These are phyloP conservation scores for Penicillium daleae DNA, from an alignment of 495 filamentous ascomycete species.

Conservation along the genomic window DNA sequence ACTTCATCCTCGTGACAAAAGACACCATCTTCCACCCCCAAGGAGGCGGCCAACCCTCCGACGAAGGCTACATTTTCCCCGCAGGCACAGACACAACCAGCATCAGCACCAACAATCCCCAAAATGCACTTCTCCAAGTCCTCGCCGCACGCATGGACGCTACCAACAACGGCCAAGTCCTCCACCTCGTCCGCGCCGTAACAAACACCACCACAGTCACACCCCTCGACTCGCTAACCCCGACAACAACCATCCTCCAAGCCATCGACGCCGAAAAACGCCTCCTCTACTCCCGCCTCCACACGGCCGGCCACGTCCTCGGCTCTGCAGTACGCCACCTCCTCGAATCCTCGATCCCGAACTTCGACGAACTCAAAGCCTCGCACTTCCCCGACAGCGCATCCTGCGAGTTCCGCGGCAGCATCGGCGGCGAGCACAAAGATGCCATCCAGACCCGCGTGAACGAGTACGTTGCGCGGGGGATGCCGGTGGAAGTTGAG, in stretches of 20 bases:
- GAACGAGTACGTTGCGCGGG: constrained; percentile 53
- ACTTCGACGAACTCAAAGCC: constrained; percentile 64
- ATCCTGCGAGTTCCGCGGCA: constrained; percentile 60
- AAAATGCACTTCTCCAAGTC: constrained; percentile 5
- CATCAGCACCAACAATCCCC: background rate
- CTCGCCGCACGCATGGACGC: constrained; percentile 50
- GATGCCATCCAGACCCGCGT: constrained; percentile 56
- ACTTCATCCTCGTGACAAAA: constrained; percentile 57
- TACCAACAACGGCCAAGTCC: constrained; percentile 49
- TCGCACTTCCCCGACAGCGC: constrained; percentile 65
- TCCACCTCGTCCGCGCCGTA: constrained; percentile 61
- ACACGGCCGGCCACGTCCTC: constrained; percentile 68
- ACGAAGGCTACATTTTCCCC: constrained; percentile 52
- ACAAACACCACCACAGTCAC: constrained; percentile 3
- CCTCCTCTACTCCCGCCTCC: constrained; percentile 59
- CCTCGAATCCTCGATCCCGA: constrained; percentile 48
- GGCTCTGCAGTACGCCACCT: constrained; percentile 60
- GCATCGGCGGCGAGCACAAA: constrained; percentile 63
- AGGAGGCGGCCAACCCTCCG: constrained; percentile 68
- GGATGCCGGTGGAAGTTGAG: constrained; percentile 59
- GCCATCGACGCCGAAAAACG: constrained; percentile 57
- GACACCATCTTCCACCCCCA: constrained; percentile 70
- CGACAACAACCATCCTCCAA: constrained; percentile 49
- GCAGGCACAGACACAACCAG: constrained; percentile 14
- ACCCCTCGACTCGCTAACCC: constrained; percentile 26